Base-by-base conservation (phyloP, 2,329 filamentous ascomycete genomes). In the Sclerotinia spermophila region DNA sequence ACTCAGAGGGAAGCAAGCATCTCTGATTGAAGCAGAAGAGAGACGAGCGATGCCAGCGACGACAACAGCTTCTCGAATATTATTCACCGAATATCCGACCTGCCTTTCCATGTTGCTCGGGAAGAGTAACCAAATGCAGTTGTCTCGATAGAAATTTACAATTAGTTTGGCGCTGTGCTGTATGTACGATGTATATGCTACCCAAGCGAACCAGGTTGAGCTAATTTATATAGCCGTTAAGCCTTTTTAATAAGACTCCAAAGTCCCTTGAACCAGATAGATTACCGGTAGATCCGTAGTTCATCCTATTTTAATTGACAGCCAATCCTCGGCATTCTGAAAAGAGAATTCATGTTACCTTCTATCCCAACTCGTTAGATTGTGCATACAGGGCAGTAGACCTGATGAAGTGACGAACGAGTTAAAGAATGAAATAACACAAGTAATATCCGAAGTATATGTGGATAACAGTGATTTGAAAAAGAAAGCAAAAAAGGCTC, bases 321-420 rank as follows among this genome's bases (percentile, higher is more conserved):
- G 61, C 44, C 61, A 64, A 60, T 60, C 35, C 35, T n/a, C 24
- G 6, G 35, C 6, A 19, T 59, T 15, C 33, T 59, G 56, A 40
- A 60, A 40, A 60, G 21, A 60, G 35, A 53, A 60, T 60, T 60
- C 58, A 40, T 60, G 58, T 42, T 60, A 27, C 58, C 24, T 60
- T 40, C 58, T 60, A 42, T 60, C 35, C 58, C 7, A 42, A 60
- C 35, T 60, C 24, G 10, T 60, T 60, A 42, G 24, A 60, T 60
- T 60, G 58, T 60, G 58, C n/a, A n/a, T n/a, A n/a, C n/a, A n/a
- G n/a, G n/a, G n/a, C 58, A 60, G 58, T 60, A 27, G 35, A 19
- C 40, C 38, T n/a, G 58, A 17, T 40, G 58, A n/a, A 53, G 35
- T 27, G 35, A 40, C 35, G 58, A 60, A n/a, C 48, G 58, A 60